A percentile compares a stretch with the other conserved stretches of the same genome.
phyloP scores from a whole-genome alignment of 305 asterid species.

The Striga hermonthica region DNA sequence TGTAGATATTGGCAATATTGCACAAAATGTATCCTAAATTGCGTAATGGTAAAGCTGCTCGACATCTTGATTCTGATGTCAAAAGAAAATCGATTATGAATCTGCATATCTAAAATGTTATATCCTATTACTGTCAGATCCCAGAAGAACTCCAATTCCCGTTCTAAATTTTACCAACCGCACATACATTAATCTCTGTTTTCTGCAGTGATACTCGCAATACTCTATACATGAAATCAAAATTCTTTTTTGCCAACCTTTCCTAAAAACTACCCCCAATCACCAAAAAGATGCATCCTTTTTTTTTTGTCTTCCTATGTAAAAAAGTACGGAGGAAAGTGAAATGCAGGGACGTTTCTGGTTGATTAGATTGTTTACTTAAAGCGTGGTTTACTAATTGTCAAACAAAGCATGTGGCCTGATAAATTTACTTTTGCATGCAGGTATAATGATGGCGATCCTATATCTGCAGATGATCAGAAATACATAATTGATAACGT shows the following conservation, averaged over 20 bases:
- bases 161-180: no score
- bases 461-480: constrained; percentile 78
- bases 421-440: constrained; percentile 31
- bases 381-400: constrained; percentile 4
- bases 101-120: constrained; percentile 17
- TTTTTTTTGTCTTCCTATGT: not conserved
- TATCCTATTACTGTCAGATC: no score
- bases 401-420: not conserved
- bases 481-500: constrained; percentile 64
- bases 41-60: not conserved
- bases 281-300: not conserved
- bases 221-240: no score
- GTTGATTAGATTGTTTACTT: constrained; percentile 13
- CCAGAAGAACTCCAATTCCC: no score
- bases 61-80: not conserved
- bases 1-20: constrained; percentile 18
- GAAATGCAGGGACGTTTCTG: constrained; percentile 2
- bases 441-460: constrained; percentile 90
- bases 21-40: not conserved
- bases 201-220: no score
- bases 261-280: no score
- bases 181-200: no score
- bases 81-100: not conserved
- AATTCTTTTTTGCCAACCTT: no score
- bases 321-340: constrained; percentile 2